These are phyloP conservation scores for Leccinum pachyderme DNA, from an alignment of 1,284 basidiomycete genomes.

Conservation along the genomic window DNA sequence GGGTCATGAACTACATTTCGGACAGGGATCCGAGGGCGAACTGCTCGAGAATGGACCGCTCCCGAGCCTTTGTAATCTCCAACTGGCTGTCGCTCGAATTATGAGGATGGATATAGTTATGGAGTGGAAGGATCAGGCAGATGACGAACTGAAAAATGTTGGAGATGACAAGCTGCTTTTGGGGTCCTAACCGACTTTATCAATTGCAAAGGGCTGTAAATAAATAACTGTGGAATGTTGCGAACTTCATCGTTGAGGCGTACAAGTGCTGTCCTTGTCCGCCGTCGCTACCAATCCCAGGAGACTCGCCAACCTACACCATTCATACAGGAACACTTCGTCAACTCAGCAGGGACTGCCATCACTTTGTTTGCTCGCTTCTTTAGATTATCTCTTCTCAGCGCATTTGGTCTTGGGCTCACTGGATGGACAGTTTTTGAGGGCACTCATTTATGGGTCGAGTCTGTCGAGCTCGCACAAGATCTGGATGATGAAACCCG, in stretches of 20 bases:
- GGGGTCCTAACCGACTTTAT: too few relatives aligned
- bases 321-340: conserved; percentile 38
- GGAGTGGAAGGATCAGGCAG: conserved; percentile 8
- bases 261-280: neutral
- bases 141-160: neutral
- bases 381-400: conserved; percentile 39
- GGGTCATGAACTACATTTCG: neutral
- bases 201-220: too few relatives aligned
- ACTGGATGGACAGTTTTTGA: conserved; percentile 50
- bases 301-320: conserved; percentile 3
- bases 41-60: neutral
- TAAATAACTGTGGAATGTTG: neutral
- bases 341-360: conserved; percentile 35
- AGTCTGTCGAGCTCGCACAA: conserved; percentile 55
- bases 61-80: neutral
- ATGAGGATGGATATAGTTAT: neutral
- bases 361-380: conserved; percentile 41
- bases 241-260: conserved; percentile 6
- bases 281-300: conserved; percentile 19
- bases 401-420: conserved; percentile 39
- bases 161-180: too few relatives aligned
- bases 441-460: conserved; percentile 69
- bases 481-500: conserved; percentile 52
- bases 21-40: neutral
- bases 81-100: neutral